Evolutionary conservation across 2,329 filamentous ascomycete genomes (phyloP).

Genomic region (Furcasterigmium sp.): DNA sequence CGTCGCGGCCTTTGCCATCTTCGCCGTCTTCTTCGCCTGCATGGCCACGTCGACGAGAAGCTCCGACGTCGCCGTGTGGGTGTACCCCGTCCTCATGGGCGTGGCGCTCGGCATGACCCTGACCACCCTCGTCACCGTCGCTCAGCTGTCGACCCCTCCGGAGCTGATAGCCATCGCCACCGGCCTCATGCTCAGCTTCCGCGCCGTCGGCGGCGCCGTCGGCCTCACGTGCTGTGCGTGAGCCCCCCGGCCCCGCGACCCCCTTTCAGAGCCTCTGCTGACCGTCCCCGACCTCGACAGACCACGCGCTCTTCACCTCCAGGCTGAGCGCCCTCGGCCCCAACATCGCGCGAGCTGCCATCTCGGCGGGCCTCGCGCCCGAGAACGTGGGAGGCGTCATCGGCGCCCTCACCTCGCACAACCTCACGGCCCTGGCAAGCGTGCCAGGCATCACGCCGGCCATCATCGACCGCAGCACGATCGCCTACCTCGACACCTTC

Average conservation of each 20-base stretch:
- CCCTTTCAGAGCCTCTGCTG: too few species aligned
- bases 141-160: slow-evolving; percentile 29
- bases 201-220: slow-evolving; percentile 30
- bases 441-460: slow-evolving; percentile 21
- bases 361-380: slow-evolving; percentile 20
- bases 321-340: slow-evolving; percentile 18
- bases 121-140: slow-evolving; percentile 26
- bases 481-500: slow-evolving; percentile 21
- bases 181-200: slow-evolving; percentile 29
- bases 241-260: neutral
- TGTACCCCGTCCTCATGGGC: slow-evolving; percentile 29
- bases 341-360: slow-evolving; percentile 24
- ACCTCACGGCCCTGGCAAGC: slow-evolving; percentile 16
- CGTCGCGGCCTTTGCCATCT: slow-evolving; percentile 18
- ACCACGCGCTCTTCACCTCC: slow-evolving; percentile 23
- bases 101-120: slow-evolving; percentile 27
- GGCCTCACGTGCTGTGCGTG: slow-evolving; percentile 27
- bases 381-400: slow-evolving; percentile 19
- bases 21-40: slow-evolving; percentile 24
- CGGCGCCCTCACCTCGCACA: slow-evolving; percentile 16
- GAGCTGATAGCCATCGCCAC: slow-evolving; percentile 30
- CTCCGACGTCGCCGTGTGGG: slow-evolving; percentile 23
- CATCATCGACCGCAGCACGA: slow-evolving; percentile 19
- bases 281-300: neutral
- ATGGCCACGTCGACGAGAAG: slow-evolving; percentile 25